These are phyloP conservation scores for Naegleria gruberi DNA, from an alignment of 208 protist genomes.

Conservation along the genomic window DNA sequence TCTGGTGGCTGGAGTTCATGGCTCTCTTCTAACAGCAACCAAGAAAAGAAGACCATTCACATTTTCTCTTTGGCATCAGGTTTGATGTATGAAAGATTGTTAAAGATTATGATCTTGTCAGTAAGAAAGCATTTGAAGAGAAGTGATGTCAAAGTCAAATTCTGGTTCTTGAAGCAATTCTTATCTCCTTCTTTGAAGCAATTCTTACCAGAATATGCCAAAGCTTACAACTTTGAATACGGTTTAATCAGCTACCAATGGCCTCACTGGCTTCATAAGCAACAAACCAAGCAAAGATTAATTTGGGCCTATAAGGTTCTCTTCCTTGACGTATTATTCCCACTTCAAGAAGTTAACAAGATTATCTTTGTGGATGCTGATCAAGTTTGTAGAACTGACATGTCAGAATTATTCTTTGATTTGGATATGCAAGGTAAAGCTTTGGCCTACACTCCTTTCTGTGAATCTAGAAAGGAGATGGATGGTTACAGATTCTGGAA, in stretches of 20 bases:
- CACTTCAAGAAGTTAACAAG: constrained; percentile 80
- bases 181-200: constrained; percentile 91
- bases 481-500: constrained; percentile 77
- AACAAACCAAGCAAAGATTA: constrained; percentile 93
- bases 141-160: constrained; percentile 78
- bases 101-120: constrained; percentile 96
- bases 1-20: constrained; percentile 30
- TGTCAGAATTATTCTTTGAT: constrained; percentile 84
- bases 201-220: constrained; percentile 70
- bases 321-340: constrained; percentile 99
- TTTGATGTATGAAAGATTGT: constrained; percentile 96
- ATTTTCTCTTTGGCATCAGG: constrained; percentile 96
- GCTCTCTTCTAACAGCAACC: constrained; percentile 34
- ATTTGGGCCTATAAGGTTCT: constrained; percentile 99
- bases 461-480: constrained; percentile 78
- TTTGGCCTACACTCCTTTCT: constrained; percentile 95
- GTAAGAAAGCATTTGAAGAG: constrained; percentile 79
- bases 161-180: constrained; percentile 97
- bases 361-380: constrained; percentile 98
- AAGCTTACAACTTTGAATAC: constrained; percentile 81
- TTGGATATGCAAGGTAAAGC: constrained; percentile 85
- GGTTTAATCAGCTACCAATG: constrained; percentile 94
- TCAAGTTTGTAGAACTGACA: constrained; percentile 73
- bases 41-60: constrained; percentile 76
- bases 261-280: constrained; percentile 88